Percentiles rank a stretch among this genome's conserved stretches.
These are phyloP conservation scores for Candida rishiriensis DNA, from an alignment of 805 yeast species.

Conservation along the genomic window DNA sequence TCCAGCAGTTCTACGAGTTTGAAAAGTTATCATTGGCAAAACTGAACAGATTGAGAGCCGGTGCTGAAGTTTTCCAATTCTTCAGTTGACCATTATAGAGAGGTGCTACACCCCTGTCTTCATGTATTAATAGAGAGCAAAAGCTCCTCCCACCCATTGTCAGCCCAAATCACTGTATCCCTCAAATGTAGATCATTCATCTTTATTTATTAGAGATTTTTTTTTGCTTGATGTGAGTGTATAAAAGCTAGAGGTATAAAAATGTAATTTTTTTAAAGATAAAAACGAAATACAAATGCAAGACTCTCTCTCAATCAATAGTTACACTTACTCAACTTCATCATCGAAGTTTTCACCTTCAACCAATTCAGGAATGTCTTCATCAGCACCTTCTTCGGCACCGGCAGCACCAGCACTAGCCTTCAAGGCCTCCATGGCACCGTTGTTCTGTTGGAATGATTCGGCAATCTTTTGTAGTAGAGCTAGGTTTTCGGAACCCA, in stretches of 20 bases:
- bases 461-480: conserved; percentile 86
- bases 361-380: conserved; percentile 73
- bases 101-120: no score
- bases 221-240: no score
- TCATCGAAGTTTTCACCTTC: conserved; percentile 86
- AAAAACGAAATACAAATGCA: no score
- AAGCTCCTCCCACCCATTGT: no score
- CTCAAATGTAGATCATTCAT: no score
- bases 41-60: conserved; percentile 48
- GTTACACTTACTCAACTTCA: conserved; percentile 31
- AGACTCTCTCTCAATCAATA: no score
- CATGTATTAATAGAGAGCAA: no score
- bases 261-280: no score
- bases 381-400: conserved; percentile 48
- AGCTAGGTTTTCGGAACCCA: conserved; percentile 92
- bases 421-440: conserved; percentile 30
- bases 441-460: conserved; percentile 65
- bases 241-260: no score
- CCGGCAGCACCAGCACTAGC: conserved; percentile 33
- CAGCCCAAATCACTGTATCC: no score
- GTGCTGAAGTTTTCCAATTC: conserved; percentile 53
- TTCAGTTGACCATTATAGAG: not conserved
- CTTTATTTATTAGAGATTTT: no score
- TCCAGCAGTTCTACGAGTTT: conserved; percentile 53
- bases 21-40: conserved; percentile 54